Conservation (phyloP, 768 basidiomycete species). For the Saitozyma podzolica region DNA sequence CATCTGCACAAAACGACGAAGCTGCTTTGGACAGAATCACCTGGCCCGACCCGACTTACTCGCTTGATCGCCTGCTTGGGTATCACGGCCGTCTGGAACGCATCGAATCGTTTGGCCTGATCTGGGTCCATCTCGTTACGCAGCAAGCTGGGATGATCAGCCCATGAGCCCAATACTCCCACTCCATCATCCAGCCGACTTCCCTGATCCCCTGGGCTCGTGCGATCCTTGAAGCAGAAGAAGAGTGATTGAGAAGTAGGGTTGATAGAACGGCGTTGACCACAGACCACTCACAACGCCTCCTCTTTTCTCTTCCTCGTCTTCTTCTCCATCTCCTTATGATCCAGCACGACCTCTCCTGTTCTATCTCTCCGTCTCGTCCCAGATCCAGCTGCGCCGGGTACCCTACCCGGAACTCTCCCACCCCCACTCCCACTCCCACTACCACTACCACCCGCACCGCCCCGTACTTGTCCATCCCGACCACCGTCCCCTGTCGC, state of each 20-base stretch:
- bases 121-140: slow-evolving; percentile 32
- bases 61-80: slow-evolving; percentile 29
- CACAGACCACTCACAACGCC: slow-evolving; percentile 17
- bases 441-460: slow-evolving; percentile 9
- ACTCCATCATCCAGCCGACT: not conserved
- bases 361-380: not conserved
- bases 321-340: slow-evolving; percentile 26
- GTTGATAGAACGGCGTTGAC: not conserved
- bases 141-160: slow-evolving; percentile 20
- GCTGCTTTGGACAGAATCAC: not conserved
- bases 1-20: too few species aligned
- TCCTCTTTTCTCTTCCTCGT: slow-evolving; percentile 24
- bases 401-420: slow-evolving; percentile 12
- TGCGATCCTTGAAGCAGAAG: not conserved
- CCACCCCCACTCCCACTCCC: slow-evolving; percentile 9
- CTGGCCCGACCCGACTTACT: slow-evolving; percentile 17
- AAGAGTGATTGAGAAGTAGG: too few species aligned
- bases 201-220: not conserved
- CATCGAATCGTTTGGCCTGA: slow-evolving; percentile 38
- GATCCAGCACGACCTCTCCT: slow-evolving; percentile 6
- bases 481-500: slow-evolving; percentile 7
- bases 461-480: slow-evolving; percentile 12
- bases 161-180: not conserved
- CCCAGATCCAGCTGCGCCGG: not conserved
- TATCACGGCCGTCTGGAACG: slow-evolving; percentile 28